Conservation (phyloP, 495 filamentous ascomycete genomes). For the Chlorociboria aeruginascens region DNA sequence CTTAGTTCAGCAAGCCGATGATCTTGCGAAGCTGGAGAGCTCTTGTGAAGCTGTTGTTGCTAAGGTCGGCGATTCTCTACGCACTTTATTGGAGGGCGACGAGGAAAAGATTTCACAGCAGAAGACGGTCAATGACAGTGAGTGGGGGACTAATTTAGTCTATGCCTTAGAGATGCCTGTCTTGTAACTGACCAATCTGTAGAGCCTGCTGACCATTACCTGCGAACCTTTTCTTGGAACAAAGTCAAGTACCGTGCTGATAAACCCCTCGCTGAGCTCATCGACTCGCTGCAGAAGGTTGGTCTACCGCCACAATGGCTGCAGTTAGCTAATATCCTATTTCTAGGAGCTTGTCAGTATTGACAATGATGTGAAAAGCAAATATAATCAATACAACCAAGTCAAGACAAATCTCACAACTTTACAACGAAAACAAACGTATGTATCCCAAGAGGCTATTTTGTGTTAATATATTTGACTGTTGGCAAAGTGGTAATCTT, state of each 20-base stretch:
- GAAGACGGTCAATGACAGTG: slow-evolving; percentile 95
- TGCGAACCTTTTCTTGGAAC: slow-evolving; percentile 86
- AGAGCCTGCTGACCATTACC: slow-evolving; percentile 92
- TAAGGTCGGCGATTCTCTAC: slow-evolving; percentile 81
- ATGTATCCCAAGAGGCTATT: slow-evolving; percentile 10
- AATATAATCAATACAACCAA: slow-evolving; percentile 85
- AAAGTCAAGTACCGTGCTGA: slow-evolving; percentile 93
- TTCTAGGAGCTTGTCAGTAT: slow-evolving; percentile 68
- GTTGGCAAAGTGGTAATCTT: slow-evolving; percentile 68
- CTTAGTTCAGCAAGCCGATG: slow-evolving; percentile 93
- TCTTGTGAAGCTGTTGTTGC: slow-evolving; percentile 71
- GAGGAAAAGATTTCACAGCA: slow-evolving; percentile 72
- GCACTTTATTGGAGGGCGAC: slow-evolving; percentile 67
- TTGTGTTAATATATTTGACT: neutral
- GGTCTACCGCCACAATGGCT: neutral
- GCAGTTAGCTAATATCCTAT: neutral
- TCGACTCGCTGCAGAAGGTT: slow-evolving; percentile 79
- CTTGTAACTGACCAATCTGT: slow-evolving; percentile 3
- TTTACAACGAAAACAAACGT: slow-evolving; percentile 82
- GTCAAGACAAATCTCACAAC: slow-evolving; percentile 69
- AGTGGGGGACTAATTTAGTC: slow-evolving; percentile 19
- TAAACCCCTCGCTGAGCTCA: slow-evolving; percentile 71
- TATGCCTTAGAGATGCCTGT: neutral
- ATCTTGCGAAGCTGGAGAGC: slow-evolving; percentile 74
- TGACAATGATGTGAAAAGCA: slow-evolving; percentile 88